Evolutionary conservation across 148 eudicot genomes (phyloP), one percentile per base, ranked within the genome.

Genomic region (Dianthus caryophyllus): DNA sequence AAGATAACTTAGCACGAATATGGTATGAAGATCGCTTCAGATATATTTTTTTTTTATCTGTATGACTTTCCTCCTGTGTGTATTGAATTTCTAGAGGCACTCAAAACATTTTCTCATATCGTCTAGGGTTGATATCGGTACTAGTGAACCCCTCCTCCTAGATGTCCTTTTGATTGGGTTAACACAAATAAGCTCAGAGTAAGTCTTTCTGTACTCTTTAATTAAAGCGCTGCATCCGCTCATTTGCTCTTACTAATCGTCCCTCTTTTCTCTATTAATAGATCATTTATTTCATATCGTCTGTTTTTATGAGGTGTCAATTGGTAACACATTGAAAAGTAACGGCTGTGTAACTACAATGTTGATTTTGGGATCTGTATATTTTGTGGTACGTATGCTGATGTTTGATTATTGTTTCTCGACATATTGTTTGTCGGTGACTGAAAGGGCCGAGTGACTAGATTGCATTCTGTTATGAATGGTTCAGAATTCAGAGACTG

Each of bases 151-250:
- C 49, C 79, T 93, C 67, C 81, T 93, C 61, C 72, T 93, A 78
- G 98, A 93, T 79, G 74, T 87, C 50, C 73, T 89, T 77, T 68
- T 93, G 36, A 93, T 89, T 50, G 91, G 91, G 25, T 79, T 93
- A 79, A 81, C 87, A 24, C 98, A 93, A 65, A 78, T 93, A 77
- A 93, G 96, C 80, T 87, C 96, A 5, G 98, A 93, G 98, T 93
- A 87, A 87, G 95, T 27, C 62, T 52, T 53, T 61, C 44, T 27
- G 1, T 29, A 26, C 0, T 9, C 2, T 49, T n/a, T 29, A 9
- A 7, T 56, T 21, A 15, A n/a, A 44, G 6, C 51, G 17, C 31
- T 3, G 26, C 25, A 3, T 18, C 41, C 9, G 52, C n/a, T n/a
- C n/a, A n/a, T n/a, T n/a, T n/a, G n/a, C n/a, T n/a, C n/a, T n/a